Conservation (phyloP, 441 rosid species). For the Adansonia madagascariensis region DNA sequence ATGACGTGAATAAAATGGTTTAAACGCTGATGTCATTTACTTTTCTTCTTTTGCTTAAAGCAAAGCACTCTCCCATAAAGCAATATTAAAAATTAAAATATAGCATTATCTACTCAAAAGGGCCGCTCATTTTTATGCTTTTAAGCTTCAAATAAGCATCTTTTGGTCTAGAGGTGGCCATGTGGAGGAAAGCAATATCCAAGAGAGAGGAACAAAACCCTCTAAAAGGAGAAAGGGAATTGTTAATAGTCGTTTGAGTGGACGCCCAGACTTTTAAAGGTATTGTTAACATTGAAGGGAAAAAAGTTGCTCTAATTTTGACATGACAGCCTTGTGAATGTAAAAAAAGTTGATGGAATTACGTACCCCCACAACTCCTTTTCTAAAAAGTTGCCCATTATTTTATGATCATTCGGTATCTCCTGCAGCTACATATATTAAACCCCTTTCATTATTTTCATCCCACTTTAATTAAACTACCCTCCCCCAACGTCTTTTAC, state of each 20-base stretch:
- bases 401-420: constrained; percentile 28
- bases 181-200: constrained; percentile 64
- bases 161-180: constrained; percentile 67
- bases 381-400: constrained; percentile 47
- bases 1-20: too few species aligned
- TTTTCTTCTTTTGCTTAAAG: constrained; percentile 53
- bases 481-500: constrained; percentile 4
- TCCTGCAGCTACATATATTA: background rate
- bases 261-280: constrained; percentile 59
- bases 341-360: constrained; percentile 55
- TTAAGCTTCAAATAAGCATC: constrained; percentile 67
- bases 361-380: constrained; percentile 54
- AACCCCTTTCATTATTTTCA: too few species aligned
- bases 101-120: constrained; percentile 89
- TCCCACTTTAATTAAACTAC: background rate
- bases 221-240: constrained; percentile 29
- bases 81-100: constrained; percentile 61
- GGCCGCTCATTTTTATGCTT: constrained; percentile 62
- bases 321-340: constrained; percentile 80
- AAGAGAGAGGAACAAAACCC: constrained; percentile 40
- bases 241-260: constrained; percentile 40
- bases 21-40: constrained; percentile 2
- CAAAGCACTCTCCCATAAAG: constrained; percentile 52
- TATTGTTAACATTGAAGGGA: constrained; percentile 35
- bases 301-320: constrained; percentile 80